Percentiles rank a stretch among this genome's conserved stretches.
Evolutionary conservation across 2,329 filamentous ascomycete genomes (phyloP).

Genomic region (Monilinia fructicola): DNA sequence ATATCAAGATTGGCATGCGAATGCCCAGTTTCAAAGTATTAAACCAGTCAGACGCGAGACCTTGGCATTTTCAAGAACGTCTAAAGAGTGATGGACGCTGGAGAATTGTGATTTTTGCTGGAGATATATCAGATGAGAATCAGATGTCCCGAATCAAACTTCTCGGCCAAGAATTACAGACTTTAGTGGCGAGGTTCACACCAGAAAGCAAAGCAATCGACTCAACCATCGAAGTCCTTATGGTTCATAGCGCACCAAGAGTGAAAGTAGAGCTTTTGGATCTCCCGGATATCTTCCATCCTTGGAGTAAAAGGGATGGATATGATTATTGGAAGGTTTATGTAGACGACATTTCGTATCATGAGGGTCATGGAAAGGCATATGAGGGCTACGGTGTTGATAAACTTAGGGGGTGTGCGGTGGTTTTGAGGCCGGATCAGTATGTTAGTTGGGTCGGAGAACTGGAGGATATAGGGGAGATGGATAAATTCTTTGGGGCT

Average conservation of each 20-base stretch:
- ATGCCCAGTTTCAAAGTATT: constrained; percentile 60
- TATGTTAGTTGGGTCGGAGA: constrained; percentile 52
- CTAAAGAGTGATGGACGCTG: constrained; percentile 59
- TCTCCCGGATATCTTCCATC: constrained; percentile 51
- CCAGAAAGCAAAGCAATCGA: constrained; percentile 44
- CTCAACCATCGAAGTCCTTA: constrained; percentile 59
- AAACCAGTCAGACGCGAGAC: constrained; percentile 53
- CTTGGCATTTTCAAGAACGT: constrained; percentile 59
- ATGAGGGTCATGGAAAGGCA: constrained; percentile 51
- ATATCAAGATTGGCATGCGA: constrained; percentile 52
- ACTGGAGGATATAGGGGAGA: constrained; percentile 40
- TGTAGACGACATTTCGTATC: constrained; percentile 54
- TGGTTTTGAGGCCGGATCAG: constrained; percentile 65
- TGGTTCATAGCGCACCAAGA: constrained; percentile 57
- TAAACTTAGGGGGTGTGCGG: constrained; percentile 53
- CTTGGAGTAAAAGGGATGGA: constrained; percentile 48
- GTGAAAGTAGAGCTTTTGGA: constrained; percentile 51
- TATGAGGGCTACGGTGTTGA: constrained; percentile 62
- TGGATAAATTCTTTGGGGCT: constrained; percentile 27
- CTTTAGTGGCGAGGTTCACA: constrained; percentile 49
- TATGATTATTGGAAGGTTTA: constrained; percentile 59
- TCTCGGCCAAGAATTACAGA: constrained; percentile 49
- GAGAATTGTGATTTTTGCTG: constrained; percentile 61
- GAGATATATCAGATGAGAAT: constrained; percentile 49
- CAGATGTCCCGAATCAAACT: constrained; percentile 49